Conservation (phyloP, 1,284 basidiomycete genomes). For the Bjerkandera adusta region DNA sequence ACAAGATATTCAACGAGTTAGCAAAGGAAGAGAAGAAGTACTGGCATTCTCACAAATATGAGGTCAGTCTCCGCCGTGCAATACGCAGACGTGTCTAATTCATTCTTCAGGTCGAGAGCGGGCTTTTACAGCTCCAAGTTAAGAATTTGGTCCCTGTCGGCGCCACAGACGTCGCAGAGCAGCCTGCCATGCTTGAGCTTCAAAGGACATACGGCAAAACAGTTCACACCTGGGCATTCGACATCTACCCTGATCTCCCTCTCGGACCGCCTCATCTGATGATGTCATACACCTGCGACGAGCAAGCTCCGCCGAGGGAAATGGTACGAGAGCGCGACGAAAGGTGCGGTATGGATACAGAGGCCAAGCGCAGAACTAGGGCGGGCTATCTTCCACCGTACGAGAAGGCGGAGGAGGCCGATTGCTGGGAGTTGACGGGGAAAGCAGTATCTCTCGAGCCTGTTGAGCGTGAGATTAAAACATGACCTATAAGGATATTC, state of each 20-base stretch:
- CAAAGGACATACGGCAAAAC: slow-evolving; percentile 53
- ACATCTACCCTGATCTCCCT: slow-evolving; percentile 43
- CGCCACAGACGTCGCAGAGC: slow-evolving; percentile 39
- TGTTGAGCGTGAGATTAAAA: slow-evolving; percentile 20
- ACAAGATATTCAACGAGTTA: slow-evolving; percentile 40
- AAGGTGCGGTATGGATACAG: slow-evolving; percentile 34
- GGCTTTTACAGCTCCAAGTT: slow-evolving; percentile 42
- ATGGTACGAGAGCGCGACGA: slow-evolving; percentile 35
- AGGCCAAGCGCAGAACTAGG: slow-evolving; percentile 33
- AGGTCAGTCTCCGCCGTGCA: slow-evolving; percentile 15
- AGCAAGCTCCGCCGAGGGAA: slow-evolving; percentile 33
- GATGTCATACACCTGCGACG: slow-evolving; percentile 42
- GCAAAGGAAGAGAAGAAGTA: slow-evolving; percentile 45
- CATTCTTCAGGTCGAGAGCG: slow-evolving; percentile 40
- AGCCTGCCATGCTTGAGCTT: slow-evolving; percentile 45
- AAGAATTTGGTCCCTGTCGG: slow-evolving; percentile 37
- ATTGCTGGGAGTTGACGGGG: slow-evolving; percentile 36
- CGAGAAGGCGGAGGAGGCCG: slow-evolving; percentile 34
- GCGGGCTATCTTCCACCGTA: slow-evolving; percentile 39
- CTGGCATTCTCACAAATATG: slow-evolving; percentile 45
- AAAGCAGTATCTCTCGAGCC: slow-evolving; percentile 27
- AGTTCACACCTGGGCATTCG: slow-evolving; percentile 46
- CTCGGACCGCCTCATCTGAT: slow-evolving; percentile 47
- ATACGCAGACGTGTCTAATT: not conserved
- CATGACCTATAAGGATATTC: too few relatives aligned